Percentiles rank a stretch among this genome's conserved stretches.
Conservation (phyloP, 805 yeast species). For the Diddensiella transvaalensis region DNA sequence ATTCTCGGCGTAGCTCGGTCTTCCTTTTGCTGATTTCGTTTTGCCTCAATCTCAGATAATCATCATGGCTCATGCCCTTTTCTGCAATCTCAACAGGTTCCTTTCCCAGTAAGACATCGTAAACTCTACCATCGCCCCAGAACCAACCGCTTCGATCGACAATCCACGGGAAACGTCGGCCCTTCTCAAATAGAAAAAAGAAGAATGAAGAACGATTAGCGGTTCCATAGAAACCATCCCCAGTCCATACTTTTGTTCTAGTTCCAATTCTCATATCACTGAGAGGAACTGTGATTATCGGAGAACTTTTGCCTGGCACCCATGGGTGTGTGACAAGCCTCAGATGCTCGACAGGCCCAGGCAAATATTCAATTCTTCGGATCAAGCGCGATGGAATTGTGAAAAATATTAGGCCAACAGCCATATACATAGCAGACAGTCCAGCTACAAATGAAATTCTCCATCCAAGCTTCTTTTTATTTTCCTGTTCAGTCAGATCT, state of each 20-base stretch:
- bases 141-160: constrained; percentile 85
- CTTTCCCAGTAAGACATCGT: constrained; percentile 76
- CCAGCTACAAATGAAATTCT: constrained; percentile 38
- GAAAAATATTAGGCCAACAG: constrained; percentile 44
- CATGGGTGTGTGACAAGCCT: constrained; percentile 71
- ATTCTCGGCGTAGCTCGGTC: constrained; percentile 47
- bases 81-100: constrained; percentile 76
- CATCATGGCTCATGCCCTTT: constrained; percentile 61
- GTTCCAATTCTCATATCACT: constrained; percentile 51
- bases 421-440: constrained; percentile 35
- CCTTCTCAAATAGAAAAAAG: constrained; percentile 63
- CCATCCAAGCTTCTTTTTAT: constrained; percentile 34
- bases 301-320: constrained; percentile 72
- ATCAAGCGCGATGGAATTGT: constrained; percentile 66
- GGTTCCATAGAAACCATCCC: constrained; percentile 85
- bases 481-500: constrained; percentile 41
- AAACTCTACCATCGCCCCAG: constrained; percentile 89
- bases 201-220: constrained; percentile 70
- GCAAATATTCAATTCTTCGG: constrained; percentile 73
- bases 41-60: constrained; percentile 48
- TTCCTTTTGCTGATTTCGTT: constrained; percentile 47
- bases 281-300: constrained; percentile 66
- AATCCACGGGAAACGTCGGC: constrained; percentile 59
- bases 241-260: constrained; percentile 72
- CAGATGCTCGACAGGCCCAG: constrained; percentile 48